Conservation (phyloP, 2,329 filamentous ascomycete species). For the Dissoconium aciculare region DNA sequence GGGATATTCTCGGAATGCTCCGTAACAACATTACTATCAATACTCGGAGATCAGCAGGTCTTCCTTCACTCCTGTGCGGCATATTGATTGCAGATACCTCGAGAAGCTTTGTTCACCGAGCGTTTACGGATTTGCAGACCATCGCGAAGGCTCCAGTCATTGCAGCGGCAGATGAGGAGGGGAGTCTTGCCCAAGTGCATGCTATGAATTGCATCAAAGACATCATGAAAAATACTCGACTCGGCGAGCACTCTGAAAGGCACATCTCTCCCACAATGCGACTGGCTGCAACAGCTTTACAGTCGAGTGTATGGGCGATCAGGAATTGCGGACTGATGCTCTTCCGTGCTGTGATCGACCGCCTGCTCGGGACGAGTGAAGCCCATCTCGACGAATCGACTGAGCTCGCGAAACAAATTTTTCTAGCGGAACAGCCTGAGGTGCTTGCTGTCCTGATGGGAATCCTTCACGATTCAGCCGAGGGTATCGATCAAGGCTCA, state of each 20-base stretch:
- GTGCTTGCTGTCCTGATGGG: constrained; percentile 49
- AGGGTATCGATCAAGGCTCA: constrained; percentile 3
- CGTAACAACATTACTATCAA: constrained; percentile 58
- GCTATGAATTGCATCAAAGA: constrained; percentile 88
- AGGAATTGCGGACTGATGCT: constrained; percentile 86
- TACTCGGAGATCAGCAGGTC: constrained; percentile 79
- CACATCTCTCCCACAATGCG: constrained; percentile 60
- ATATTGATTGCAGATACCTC: constrained; percentile 54
- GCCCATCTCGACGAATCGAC: constrained; percentile 42
- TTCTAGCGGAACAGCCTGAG: constrained; percentile 54
- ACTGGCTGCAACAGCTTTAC: constrained; percentile 66
- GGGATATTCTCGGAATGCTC: constrained; percentile 17
- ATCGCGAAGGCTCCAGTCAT: constrained; percentile 34
- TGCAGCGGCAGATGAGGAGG: constrained; percentile 27
- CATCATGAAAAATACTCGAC: constrained; percentile 68
- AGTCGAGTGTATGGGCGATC: constrained; percentile 79
- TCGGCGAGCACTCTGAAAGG: constrained; percentile 57
- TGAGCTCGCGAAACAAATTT: constrained; percentile 39
- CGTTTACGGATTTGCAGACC: constrained; percentile 46
- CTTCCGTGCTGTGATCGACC: constrained; percentile 69
- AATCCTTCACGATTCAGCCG: constrained; percentile 34
- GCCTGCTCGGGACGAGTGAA: constrained; percentile 59
- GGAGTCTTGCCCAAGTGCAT: constrained; percentile 74
- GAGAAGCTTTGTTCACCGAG: constrained; percentile 43
- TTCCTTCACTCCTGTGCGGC: constrained; percentile 73